phyloP scores from a whole-genome alignment of 2,329 filamentous ascomycete species.

The Penicillium sp. region DNA sequence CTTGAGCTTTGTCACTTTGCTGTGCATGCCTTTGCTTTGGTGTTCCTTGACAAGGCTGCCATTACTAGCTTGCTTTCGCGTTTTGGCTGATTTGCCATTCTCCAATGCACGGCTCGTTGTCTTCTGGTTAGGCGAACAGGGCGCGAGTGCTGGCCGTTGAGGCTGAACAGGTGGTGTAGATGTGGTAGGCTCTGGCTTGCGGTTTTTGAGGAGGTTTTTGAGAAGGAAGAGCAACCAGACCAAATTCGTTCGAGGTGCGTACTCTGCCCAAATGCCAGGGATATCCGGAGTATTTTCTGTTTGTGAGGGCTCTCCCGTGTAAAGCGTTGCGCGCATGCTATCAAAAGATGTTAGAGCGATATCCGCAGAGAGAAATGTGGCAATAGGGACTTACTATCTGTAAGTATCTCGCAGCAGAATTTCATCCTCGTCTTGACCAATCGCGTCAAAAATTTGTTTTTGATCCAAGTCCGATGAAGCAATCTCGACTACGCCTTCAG shows the following conservation, averaged over 20 bases:
- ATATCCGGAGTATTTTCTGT: conserved; percentile 39
- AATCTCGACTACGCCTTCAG: conserved; percentile 32
- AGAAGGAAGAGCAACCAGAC: conserved; percentile 68
- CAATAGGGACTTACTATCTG: conserved; percentile 39
- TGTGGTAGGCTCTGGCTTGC: conserved; percentile 24
- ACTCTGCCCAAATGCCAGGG: conserved; percentile 56
- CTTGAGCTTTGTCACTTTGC: conserved; percentile 29
- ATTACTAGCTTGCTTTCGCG: conserved; percentile 1
- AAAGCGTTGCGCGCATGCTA: conserved; percentile 48
- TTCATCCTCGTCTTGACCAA: conserved; percentile 48
- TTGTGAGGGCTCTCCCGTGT: conserved; percentile 49
- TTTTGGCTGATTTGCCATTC: conserved; percentile 5
- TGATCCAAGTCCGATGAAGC: conserved; percentile 49
- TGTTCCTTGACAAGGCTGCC: conserved; percentile 8
- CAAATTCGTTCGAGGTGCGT: conserved; percentile 64
- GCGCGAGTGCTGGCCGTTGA: conserved; percentile 35
- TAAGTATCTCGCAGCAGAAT: conserved; percentile 46
- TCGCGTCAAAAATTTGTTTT: conserved; percentile 48
- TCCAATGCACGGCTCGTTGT: conserved; percentile 6
- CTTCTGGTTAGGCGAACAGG: conserved; percentile 38
- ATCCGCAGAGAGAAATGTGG: neutral
- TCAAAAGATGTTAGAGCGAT: conserved; percentile 1
- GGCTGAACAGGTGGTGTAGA: conserved; percentile 6
- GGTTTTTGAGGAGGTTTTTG: conserved; percentile 56
- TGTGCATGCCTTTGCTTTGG: conserved; percentile 16